A percentile compares a stretch with the other conserved stretches of the same genome.
phyloP scores from a whole-genome alignment of 495 filamentous ascomycete species.

The Neurospora africana region DNA sequence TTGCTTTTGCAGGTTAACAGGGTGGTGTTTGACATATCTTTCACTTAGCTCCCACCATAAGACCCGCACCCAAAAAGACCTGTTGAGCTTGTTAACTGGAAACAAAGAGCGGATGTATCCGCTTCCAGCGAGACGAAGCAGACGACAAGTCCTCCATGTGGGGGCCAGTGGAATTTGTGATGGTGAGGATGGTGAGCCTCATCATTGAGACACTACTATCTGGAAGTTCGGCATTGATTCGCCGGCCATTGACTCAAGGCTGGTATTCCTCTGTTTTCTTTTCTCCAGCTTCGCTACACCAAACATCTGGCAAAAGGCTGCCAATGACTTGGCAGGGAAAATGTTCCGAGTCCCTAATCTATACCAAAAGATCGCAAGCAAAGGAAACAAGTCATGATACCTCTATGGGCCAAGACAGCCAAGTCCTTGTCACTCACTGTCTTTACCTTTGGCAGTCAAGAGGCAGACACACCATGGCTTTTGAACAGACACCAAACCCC shows the following conservation, averaged over 20 bases:
- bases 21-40: background rate
- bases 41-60: background rate
- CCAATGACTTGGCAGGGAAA: background rate
- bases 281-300: background rate
- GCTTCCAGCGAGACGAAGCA: background rate
- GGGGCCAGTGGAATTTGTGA: background rate
- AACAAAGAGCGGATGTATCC: background rate
- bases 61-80: background rate
- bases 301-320: background rate
- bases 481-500: background rate
- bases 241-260: background rate
- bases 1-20: background rate
- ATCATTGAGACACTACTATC: background rate
- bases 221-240: background rate
- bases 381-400: background rate
- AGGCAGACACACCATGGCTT: background rate
- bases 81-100: background rate
- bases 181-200: background rate
- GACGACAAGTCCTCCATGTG: background rate
- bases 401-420: background rate
- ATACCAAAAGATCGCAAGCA: background rate
- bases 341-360: background rate
- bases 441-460: background rate
- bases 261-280: background rate
- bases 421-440: background rate